Percentiles rank a stretch among this genome's conserved stretches.
Evolutionary conservation across 495 filamentous ascomycete species (phyloP).

Genomic region (Saxophila tyrrhenica): DNA sequence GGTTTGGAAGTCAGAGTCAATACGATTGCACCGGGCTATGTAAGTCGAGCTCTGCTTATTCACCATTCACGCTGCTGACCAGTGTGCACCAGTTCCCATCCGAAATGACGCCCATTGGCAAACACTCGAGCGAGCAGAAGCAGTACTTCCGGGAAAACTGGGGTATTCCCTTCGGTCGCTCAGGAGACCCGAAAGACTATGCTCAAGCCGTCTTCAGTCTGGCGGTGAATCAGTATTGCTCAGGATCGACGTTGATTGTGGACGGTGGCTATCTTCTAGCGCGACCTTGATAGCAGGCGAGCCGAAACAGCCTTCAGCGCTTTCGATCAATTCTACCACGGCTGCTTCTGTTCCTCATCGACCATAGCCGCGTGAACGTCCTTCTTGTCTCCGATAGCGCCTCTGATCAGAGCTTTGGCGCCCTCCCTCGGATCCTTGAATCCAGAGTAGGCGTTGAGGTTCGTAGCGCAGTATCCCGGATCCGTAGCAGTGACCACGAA

Average conservation of each 20-base stretch:
- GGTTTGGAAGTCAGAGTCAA: slow-evolving; percentile 22
- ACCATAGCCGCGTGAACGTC: slow-evolving; percentile 1
- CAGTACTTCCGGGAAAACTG: slow-evolving; percentile 15
- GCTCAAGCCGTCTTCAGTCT: slow-evolving; percentile 16
- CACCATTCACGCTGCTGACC: slow-evolving; percentile 10
- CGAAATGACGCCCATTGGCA: slow-evolving; percentile 52
- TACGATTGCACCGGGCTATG: slow-evolving; percentile 38
- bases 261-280: slow-evolving; percentile 9
- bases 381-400: not conserved
- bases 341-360: slow-evolving; percentile 4
- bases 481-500: slow-evolving; percentile 9
- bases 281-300: not conserved
- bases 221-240: slow-evolving; percentile 11
- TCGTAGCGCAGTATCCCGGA: slow-evolving; percentile 12
- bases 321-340: slow-evolving; percentile 2
- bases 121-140: slow-evolving; percentile 45
- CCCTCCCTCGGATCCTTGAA: slow-evolving; percentile 7
- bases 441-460: slow-evolving; percentile 4
- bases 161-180: slow-evolving; percentile 16
- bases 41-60: not conserved
- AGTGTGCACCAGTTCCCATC: slow-evolving; percentile 42
- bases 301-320: not conserved
- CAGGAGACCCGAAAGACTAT: slow-evolving; percentile 10
- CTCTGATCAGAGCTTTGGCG: slow-evolving; percentile 1
- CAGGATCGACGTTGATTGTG: not conserved